Percentiles rank a stretch among this genome's conserved stretches.
Evolutionary conservation across 139 green algal species (phyloP).

Genomic region (Pleodorina starrii): DNA sequence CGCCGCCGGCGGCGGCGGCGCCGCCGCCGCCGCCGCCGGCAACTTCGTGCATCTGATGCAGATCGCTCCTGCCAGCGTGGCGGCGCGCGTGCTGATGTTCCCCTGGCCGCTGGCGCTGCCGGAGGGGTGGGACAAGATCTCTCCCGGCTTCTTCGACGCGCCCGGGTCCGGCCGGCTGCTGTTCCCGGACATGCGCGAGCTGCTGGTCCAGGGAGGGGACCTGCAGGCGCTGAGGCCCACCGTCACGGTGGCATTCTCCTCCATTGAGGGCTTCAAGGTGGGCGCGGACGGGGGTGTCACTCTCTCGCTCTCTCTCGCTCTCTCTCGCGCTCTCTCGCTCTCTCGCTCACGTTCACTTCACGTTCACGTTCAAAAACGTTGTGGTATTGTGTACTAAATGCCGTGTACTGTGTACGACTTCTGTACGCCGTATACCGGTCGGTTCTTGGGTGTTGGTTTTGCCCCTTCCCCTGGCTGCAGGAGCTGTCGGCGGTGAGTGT

Average conservation of each 20-base stretch:
- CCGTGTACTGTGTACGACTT: no score
- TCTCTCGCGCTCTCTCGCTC: no score
- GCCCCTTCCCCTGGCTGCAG: no score
- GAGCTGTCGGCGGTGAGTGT: slow-evolving; percentile 36
- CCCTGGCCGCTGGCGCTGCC: slow-evolving; percentile 59
- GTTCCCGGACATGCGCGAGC: slow-evolving; percentile 64
- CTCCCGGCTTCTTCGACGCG: slow-evolving; percentile 69
- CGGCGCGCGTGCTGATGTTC: slow-evolving; percentile 65
- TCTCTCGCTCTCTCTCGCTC: no score
- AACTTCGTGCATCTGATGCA: slow-evolving; percentile 59
- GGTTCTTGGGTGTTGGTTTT: no score
- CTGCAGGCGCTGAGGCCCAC: slow-evolving; percentile 14
- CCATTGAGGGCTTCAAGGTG: slow-evolving; percentile 63
- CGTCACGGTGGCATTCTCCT: slow-evolving; percentile 58
- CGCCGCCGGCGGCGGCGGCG: not conserved
- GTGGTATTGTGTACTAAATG: no score
- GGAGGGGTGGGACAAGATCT: slow-evolving; percentile 62
- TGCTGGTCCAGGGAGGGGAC: slow-evolving; percentile 37
- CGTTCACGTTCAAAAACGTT: no score
- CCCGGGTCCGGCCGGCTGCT: slow-evolving; percentile 56
- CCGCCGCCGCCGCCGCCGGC: not conserved
- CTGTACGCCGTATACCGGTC: no score
- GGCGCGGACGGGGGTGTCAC: not conserved
- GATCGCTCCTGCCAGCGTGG: slow-evolving; percentile 44
- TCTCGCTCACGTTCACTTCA: no score